Conservation (phyloP, 2,329 filamentous ascomycete genomes). For the Hymenoscyphus fraxineus region DNA sequence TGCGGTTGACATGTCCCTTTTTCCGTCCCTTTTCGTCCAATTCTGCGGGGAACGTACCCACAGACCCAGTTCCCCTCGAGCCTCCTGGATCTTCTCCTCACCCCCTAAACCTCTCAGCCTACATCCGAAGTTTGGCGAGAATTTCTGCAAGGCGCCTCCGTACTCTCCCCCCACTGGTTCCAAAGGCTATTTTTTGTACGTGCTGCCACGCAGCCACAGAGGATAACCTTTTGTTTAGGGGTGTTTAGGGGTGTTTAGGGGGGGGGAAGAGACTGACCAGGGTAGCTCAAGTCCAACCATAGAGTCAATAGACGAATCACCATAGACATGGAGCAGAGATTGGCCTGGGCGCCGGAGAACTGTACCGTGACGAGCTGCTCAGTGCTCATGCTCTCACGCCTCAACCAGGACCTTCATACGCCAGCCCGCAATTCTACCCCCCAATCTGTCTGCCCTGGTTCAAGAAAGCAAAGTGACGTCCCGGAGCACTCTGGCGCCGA, state of each 20-base stretch:
- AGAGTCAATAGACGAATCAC: neutral
- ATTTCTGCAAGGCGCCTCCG: neutral
- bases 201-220: too few relatives aligned
- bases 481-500: constrained; percentile 31
- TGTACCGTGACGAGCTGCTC: neutral
- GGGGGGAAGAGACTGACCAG: neutral
- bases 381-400: neutral
- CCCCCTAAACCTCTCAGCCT: constrained; percentile 6
- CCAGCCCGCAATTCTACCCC: neutral
- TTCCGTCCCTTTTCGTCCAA: neutral
- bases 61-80: neutral
- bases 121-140: neutral
- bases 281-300: neutral
- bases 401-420: neutral
- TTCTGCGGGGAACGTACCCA: neutral
- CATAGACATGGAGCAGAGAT: constrained; percentile 5
- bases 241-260: too few relatives aligned
- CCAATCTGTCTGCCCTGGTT: neutral
- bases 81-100: neutral
- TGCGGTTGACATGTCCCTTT: constrained; percentile 11
- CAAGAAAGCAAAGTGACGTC: constrained; percentile 10
- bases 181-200: too few relatives aligned
- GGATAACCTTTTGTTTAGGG: too few relatives aligned
- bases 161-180: too few relatives aligned
- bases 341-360: neutral